Percentiles rank a stretch among this genome's conserved stretches.
phyloP scores from a whole-genome alignment of 2,329 filamentous ascomycete species.

The Anthostomella pinea region DNA sequence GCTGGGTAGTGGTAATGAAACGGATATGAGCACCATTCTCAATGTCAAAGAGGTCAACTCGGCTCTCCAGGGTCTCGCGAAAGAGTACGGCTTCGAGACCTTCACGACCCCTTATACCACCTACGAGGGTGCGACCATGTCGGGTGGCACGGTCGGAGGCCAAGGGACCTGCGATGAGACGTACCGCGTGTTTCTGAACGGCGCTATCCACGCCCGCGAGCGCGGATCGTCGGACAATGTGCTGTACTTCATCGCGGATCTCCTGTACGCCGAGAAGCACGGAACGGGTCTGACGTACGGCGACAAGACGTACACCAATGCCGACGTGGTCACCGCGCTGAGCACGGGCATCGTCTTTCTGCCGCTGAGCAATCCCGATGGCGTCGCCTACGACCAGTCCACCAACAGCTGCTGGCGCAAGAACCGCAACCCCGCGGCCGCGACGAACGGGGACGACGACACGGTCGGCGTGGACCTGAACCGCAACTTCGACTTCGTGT shows the following conservation, averaged over 20 bases:
- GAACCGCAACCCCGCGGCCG: constrained; percentile 48
- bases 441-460: constrained; percentile 27
- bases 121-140: constrained; percentile 38
- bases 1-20: constrained; percentile 36
- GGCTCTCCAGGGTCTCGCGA: constrained; percentile 39
- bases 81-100: constrained; percentile 36
- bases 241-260: constrained; percentile 56
- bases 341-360: constrained; percentile 52
- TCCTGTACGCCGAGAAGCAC: constrained; percentile 50
- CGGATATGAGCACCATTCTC: constrained; percentile 37
- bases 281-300: constrained; percentile 51
- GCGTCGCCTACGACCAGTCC: constrained; percentile 49
- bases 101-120: constrained; percentile 42
- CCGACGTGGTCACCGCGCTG: constrained; percentile 50
- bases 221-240: constrained; percentile 55
- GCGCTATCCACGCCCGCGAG: constrained; percentile 56
- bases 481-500: constrained; percentile 57
- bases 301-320: constrained; percentile 47
- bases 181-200: constrained; percentile 51
- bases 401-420: constrained; percentile 53
- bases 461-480: constrained; percentile 51
- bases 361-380: constrained; percentile 53
- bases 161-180: constrained; percentile 37
- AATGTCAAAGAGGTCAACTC: constrained; percentile 40
- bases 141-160: constrained; percentile 43